A percentile compares a stretch with the other conserved stretches of the same genome.
Conservation (phyloP, 1,284 basidiomycete genomes). For the Sanghuangporus sanghuang region DNA sequence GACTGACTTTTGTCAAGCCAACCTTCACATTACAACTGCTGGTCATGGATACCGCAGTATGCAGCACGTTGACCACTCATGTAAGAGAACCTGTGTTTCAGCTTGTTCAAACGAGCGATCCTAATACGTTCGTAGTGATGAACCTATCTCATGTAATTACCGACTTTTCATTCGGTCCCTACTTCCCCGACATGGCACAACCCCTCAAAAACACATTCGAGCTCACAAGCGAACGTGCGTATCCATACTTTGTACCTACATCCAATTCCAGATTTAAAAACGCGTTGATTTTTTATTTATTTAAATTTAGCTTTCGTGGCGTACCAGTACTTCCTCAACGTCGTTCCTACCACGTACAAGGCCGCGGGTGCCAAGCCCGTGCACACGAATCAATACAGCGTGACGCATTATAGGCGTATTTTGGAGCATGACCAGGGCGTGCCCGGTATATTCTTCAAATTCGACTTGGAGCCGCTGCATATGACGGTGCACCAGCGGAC, state of each 20-base stretch:
- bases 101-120: slow-evolving; percentile 2
- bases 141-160: slow-evolving; percentile 95
- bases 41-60: slow-evolving; percentile 91
- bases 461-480: slow-evolving; percentile 88
- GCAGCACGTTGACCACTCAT: slow-evolving; percentile 81
- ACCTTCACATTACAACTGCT: slow-evolving; percentile 85
- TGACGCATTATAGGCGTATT: slow-evolving; percentile 85
- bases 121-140: slow-evolving; percentile 59
- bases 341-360: slow-evolving; percentile 93
- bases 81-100: slow-evolving; percentile 40
- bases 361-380: slow-evolving; percentile 56
- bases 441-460: slow-evolving; percentile 96
- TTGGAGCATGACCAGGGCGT: slow-evolving; percentile 76
- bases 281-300: not conserved
- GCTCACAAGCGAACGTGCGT: slow-evolving; percentile 73
- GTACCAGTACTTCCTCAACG: slow-evolving; percentile 95
- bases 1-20: slow-evolving; percentile 44
- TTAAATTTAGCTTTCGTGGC: slow-evolving; percentile 72
- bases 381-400: slow-evolving; percentile 92
- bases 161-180: slow-evolving; percentile 95
- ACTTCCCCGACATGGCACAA: slow-evolving; percentile 94
- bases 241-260: not conserved
- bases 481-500: slow-evolving; percentile 87
- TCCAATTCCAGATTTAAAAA: not conserved
- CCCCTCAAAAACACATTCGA: slow-evolving; percentile 92